Evolutionary conservation across 495 filamentous ascomycete genomes (phyloP), one percentile per base, ranked within the genome.

Genomic region (Darksidea phi): DNA sequence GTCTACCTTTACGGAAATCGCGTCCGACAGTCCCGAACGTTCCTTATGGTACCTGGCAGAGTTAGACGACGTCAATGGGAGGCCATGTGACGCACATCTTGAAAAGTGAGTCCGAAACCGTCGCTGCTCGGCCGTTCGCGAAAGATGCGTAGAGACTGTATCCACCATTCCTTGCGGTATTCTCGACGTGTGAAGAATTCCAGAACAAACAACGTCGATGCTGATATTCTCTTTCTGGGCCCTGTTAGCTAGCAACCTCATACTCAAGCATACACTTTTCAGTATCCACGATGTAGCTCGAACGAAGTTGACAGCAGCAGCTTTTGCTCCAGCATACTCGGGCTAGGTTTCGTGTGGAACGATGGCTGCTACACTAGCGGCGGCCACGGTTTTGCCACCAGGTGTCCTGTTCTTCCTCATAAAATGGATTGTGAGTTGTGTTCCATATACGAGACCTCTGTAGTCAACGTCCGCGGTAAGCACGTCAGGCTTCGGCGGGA

Each of bases 41-140:
- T 78, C 74, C 24, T 75, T 68, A 55, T 78, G 74, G 20, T 42
- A 50, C 59, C 59, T 50, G 36, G 10, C 8, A 38, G 2, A 17
- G 5, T 56, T 24, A 63, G 24, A 15, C 18, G 17, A 12, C 21
- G 45, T 51, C 13, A 1, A 21, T 11, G 17, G 45, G 7, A 13
- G 18, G 32, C 11, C 10, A 50, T 1, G 57, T 24, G 7, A 42
- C 57, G n/a, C 68, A 67, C 67, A 70, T 64, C 43, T 71, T 70
- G 59, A 77, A 76, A 53, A 76, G 61, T 5, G 76, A 75, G 54
- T 77, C 75, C 70, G 73, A 78, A 11, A 75, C 70, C 2, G 69
- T 69, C 21, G 63, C 56, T 38, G 68, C 69, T 48, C 54, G 59
- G 6, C 71, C 71, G 50, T 75, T 73, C 50, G 63, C 48, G 21